Evolutionary conservation across 306 rosid species (phyloP).

Genomic region (Citrullus colocynthis): DNA sequence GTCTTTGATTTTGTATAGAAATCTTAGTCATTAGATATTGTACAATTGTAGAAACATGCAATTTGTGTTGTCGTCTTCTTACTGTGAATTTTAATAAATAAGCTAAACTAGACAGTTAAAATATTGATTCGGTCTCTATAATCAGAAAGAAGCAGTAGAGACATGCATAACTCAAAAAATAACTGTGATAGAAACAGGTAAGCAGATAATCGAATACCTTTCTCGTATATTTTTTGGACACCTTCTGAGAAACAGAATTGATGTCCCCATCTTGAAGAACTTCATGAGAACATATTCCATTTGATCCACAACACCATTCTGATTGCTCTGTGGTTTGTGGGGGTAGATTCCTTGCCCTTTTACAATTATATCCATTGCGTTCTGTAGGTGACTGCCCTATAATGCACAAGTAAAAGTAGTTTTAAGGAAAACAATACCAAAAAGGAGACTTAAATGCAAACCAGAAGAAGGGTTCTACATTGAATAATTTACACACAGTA

Average conservation of each 20-base stretch:
- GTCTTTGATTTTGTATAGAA: neutral
- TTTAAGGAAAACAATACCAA: neutral
- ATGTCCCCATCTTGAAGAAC: conserved; percentile 61
- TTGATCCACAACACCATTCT: conserved; percentile 48
- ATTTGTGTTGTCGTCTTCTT: neutral
- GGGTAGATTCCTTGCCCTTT: conserved; percentile 20
- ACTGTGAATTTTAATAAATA: neutral
- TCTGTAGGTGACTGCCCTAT: conserved; percentile 38
- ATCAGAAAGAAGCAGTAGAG: neutral
- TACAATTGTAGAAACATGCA: neutral
- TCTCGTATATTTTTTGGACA: conserved; percentile 19
- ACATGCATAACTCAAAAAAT: neutral
- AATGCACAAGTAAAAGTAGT: conserved; percentile 6
- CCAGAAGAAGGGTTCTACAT: neutral
- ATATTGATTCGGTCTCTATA: neutral
- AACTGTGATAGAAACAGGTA: neutral
- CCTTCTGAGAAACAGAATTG: conserved; percentile 36
- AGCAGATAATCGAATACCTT: conserved; percentile 34
- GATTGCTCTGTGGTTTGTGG: conserved; percentile 16
- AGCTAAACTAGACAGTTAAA: neutral
- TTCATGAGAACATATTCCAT: conserved; percentile 88
- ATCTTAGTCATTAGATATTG: neutral
- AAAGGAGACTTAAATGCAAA: conserved; percentile 3
- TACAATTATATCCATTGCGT: conserved; percentile 19
- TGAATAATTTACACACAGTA: neutral